Evolutionary conservation across 108 stramenopile genomes (phyloP).

Genomic region (Discostella stelligeroides): DNA sequence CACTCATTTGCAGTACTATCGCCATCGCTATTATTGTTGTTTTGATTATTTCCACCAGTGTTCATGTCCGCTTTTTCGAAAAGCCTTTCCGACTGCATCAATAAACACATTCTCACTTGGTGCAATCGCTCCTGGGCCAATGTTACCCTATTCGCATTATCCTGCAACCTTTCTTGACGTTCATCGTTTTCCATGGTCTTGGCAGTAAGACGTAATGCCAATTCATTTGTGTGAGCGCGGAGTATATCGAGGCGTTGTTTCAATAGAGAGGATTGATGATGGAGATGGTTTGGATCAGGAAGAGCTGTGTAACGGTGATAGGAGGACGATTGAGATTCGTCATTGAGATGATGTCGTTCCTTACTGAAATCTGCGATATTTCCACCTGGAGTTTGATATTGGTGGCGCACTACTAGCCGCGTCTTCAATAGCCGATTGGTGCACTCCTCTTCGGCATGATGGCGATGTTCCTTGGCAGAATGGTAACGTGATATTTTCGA

Average conservation of each 20-base stretch:
- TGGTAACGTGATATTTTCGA: constrained; percentile 20
- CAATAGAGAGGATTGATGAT: constrained; percentile 14
- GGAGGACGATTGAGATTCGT: too few species aligned
- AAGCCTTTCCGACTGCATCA: constrained; percentile 3
- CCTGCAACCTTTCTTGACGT: constrained; percentile 9
- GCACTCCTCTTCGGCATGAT: constrained; percentile 12
- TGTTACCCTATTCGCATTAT: constrained; percentile 4
- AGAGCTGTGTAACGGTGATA: neutral
- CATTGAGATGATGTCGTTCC: neutral
- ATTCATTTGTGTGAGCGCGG: constrained; percentile 11
- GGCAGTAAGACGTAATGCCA: constrained; percentile 31
- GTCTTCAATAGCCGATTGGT: constrained; percentile 21
- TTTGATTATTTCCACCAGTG: too few species aligned
- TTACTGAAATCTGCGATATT: too few species aligned
- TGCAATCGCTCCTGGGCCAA: constrained; percentile 28
- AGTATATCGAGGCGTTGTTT: constrained; percentile 16
- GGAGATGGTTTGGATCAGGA: constrained; percentile 38
- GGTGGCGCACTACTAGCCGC: neutral
- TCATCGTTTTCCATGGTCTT: constrained; percentile 42
- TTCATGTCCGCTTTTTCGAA: too few species aligned
- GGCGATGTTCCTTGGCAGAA: constrained; percentile 13
- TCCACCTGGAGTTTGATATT: neutral
- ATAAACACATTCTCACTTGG: constrained; percentile 21
- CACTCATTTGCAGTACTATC: neutral
- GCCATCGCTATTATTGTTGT: too few species aligned